Conservation (phyloP, 139 green algal genomes). For the Chlamydomonas sp. region DNA sequence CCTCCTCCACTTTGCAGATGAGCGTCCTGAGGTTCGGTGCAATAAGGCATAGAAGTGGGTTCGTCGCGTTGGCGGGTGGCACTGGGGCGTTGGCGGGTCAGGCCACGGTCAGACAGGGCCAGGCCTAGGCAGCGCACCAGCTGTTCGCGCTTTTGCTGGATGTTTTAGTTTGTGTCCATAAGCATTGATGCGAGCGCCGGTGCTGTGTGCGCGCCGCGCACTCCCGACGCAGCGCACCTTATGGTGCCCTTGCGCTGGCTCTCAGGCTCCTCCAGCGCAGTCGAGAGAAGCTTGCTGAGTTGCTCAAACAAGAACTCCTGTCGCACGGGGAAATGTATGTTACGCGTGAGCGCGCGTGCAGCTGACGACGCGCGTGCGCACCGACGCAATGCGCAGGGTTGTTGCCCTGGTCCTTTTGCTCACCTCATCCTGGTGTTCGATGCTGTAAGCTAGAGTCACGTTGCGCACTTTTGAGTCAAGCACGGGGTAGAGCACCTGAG, state of each 20-base stretch:
- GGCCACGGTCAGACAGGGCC: too few relatives aligned
- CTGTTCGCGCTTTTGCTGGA: not conserved
- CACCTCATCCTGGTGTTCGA: slow-evolving; percentile 94
- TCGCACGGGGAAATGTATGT: too few relatives aligned
- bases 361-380: not conserved
- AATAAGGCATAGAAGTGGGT: too few relatives aligned
- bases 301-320: slow-evolving; percentile 92
- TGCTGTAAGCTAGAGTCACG: slow-evolving; percentile 87
- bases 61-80: too few relatives aligned
- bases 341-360: not conserved
- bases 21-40: slow-evolving; percentile 50
- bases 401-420: not conserved
- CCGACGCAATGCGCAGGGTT: not conserved
- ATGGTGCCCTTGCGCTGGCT: slow-evolving; percentile 60
- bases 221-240: slow-evolving; percentile 36
- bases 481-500: slow-evolving; percentile 91
- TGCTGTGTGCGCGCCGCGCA: not conserved
- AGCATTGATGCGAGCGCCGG: not conserved
- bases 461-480: slow-evolving; percentile 92
- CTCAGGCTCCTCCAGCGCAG: slow-evolving; percentile 60
- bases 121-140: too few relatives aligned
- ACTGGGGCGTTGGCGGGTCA: too few relatives aligned
- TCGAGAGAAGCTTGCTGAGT: slow-evolving; percentile 72
- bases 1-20: slow-evolving; percentile 78
- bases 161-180: not conserved